phyloP scores from a whole-genome alignment of 768 basidiomycete genomes.

The Phanerochaete sordida region DNA sequence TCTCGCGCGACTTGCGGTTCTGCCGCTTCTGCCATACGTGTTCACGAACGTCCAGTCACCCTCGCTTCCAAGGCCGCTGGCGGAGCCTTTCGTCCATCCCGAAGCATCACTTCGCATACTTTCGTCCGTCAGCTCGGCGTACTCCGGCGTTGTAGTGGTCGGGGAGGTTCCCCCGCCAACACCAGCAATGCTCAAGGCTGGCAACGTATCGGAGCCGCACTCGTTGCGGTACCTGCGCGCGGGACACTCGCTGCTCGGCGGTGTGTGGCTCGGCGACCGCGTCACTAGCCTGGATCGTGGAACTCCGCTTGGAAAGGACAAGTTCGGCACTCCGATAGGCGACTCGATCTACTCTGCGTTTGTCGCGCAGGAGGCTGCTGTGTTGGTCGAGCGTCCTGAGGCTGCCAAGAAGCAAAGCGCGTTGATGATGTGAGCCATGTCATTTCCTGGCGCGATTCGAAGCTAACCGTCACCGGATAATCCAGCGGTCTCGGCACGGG shows the following conservation, averaged over 20 bases:
- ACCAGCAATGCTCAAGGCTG: slow-evolving; percentile 8
- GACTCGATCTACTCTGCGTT: slow-evolving; percentile 86
- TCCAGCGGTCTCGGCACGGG: slow-evolving; percentile 90
- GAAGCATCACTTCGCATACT: slow-evolving; percentile 59
- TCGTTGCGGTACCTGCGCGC: slow-evolving; percentile 44
- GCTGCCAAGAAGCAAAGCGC: slow-evolving; percentile 44
- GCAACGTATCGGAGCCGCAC: slow-evolving; percentile 22
- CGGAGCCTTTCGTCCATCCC: slow-evolving; percentile 47
- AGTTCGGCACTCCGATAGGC: slow-evolving; percentile 51
- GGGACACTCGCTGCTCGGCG: slow-evolving; percentile 54
- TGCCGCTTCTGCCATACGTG: slow-evolving; percentile 30
- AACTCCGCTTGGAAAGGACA: slow-evolving; percentile 41
- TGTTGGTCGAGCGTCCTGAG: slow-evolving; percentile 56
- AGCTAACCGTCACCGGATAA: background rate
- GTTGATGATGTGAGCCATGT: slow-evolving; percentile 75
- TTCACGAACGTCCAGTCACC: slow-evolving; percentile 46
- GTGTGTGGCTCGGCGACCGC: slow-evolving; percentile 73
- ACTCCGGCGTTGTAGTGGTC: slow-evolving; percentile 81
- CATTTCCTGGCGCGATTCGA: no score
- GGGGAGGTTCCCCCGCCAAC: slow-evolving; percentile 58
- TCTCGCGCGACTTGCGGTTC: slow-evolving; percentile 11
- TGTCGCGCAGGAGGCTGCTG: slow-evolving; percentile 80
- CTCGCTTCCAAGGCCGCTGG: slow-evolving; percentile 52
- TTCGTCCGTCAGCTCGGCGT: slow-evolving; percentile 57
- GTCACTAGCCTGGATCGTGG: slow-evolving; percentile 27